These are phyloP conservation scores for Uncinocarpus reesii DNA, from an alignment of 2,329 filamentous ascomycete species.

Conservation along the genomic window DNA sequence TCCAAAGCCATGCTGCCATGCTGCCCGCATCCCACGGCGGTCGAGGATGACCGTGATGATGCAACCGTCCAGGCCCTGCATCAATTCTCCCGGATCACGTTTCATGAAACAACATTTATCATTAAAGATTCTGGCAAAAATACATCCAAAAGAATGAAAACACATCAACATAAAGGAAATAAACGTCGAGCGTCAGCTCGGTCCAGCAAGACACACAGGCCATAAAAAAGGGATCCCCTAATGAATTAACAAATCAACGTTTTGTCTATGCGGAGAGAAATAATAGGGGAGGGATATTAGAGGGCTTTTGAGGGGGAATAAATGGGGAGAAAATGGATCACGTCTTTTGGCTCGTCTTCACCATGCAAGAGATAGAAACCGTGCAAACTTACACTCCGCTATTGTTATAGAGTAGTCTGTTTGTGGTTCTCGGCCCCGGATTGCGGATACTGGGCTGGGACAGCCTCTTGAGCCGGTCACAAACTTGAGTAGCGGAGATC, in stretches of 20 bases:
- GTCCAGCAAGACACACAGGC: too few relatives aligned
- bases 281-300: neutral
- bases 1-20: too few relatives aligned
- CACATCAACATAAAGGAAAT: slow-evolving; percentile 8
- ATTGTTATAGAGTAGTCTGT: slow-evolving; percentile 25
- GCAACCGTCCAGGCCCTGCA: too few relatives aligned
- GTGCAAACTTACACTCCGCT: slow-evolving; percentile 11
- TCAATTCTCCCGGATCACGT: too few relatives aligned
- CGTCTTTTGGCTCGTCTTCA: neutral
- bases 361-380: neutral
- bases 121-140: too few relatives aligned
- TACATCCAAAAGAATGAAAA: neutral
- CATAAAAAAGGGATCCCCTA: slow-evolving; percentile 7
- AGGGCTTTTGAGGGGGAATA: neutral
- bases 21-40: too few relatives aligned
- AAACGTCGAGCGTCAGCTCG: slow-evolving; percentile 1
- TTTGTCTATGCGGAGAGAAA: neutral
- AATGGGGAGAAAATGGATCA: neutral
- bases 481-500: slow-evolving; percentile 38
- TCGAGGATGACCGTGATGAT: too few relatives aligned
- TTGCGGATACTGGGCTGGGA: slow-evolving; percentile 29
- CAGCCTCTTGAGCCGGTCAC: slow-evolving; percentile 44
- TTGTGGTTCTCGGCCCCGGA: slow-evolving; percentile 21
- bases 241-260: slow-evolving; percentile 1
- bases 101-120: too few relatives aligned